Conservation (phyloP, 805 yeast species). For the Spathaspora girioi region DNA sequence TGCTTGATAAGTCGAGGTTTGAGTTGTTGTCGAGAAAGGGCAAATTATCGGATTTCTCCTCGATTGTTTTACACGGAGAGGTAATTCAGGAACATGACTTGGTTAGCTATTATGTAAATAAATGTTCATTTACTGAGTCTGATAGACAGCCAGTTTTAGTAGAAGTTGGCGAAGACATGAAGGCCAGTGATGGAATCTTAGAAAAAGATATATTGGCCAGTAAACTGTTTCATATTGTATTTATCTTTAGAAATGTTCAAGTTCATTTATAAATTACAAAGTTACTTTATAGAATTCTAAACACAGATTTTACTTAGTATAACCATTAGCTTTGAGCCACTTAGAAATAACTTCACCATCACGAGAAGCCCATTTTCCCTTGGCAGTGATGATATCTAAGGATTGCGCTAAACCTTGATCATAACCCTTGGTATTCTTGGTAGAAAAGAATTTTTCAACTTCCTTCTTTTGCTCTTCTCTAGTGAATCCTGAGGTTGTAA, state of each 20-base stretch:
- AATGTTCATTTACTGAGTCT: conserved; percentile 34
- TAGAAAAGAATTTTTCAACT: conserved; percentile 48
- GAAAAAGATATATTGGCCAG: conserved; percentile 38
- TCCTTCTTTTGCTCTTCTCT: conserved; percentile 48
- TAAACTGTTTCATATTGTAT: conserved; percentile 40
- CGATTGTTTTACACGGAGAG: conserved; percentile 29
- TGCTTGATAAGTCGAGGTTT: conserved; percentile 10
- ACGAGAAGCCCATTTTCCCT: conserved; percentile 56
- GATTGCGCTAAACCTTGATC: conserved; percentile 63
- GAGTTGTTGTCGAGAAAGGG: conserved; percentile 2
- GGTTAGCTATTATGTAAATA: conserved; percentile 38
- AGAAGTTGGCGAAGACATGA: conserved; percentile 14
- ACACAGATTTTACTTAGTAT: conserved; percentile 12
- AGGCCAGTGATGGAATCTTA: conserved; percentile 15
- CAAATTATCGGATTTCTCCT: conserved; percentile 2
- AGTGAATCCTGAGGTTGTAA: conserved; percentile 61
- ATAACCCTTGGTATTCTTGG: conserved; percentile 57
- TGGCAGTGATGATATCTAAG: conserved; percentile 56
- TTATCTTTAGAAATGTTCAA: conserved; percentile 23
- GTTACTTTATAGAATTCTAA: background rate
- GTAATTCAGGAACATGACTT: conserved; percentile 50
- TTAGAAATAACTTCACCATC: conserved; percentile 44
- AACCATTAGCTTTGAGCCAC: conserved; percentile 46
- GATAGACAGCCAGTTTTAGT: conserved; percentile 15
- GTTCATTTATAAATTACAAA: background rate